These are phyloP conservation scores for Yamadazyma laniorum DNA, from an alignment of 805 yeast genomes.

Conservation along the genomic window DNA sequence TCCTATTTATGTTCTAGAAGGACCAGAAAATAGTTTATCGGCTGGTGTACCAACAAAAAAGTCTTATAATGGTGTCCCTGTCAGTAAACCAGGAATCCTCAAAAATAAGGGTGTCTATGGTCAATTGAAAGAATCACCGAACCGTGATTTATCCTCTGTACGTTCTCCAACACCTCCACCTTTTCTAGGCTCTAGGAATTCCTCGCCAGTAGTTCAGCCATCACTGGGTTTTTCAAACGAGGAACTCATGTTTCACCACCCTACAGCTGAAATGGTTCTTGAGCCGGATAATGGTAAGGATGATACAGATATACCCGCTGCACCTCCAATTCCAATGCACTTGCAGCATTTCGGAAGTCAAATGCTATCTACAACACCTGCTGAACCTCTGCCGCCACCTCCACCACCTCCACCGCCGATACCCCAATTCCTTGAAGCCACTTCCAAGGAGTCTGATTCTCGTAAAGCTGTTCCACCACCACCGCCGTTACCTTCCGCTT, in stretches of 20 bases:
- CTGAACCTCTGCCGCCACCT: constrained; percentile 11
- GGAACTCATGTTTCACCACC: no score
- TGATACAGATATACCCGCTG: no score
- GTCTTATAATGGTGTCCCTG: no score
- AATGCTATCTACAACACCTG: no score
- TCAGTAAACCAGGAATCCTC: constrained; percentile 5
- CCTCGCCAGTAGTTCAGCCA: no score
- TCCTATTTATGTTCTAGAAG: constrained; percentile 5
- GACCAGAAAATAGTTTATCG: no score
- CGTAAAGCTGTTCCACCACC: constrained; percentile 12
- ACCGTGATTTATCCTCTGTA: neutral
- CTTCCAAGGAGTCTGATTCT: neutral
- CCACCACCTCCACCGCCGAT: constrained; percentile 20
- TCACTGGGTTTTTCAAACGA: no score
- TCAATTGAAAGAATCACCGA: constrained; percentile 4
- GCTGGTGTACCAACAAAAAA: no score
- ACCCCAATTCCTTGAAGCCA: constrained; percentile 8
- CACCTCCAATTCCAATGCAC: constrained; percentile 1
- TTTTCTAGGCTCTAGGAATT: constrained; percentile 2
- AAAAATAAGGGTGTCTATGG: constrained; percentile 4
- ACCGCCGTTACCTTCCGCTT: constrained; percentile 20
- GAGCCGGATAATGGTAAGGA: no score
- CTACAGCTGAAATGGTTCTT: no score
- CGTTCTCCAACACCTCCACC: constrained; percentile 11
- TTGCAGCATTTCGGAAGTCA: no score